Conservation (phyloP, 2,329 filamentous ascomycete genomes). For the Exophiala calicioides region DNA sequence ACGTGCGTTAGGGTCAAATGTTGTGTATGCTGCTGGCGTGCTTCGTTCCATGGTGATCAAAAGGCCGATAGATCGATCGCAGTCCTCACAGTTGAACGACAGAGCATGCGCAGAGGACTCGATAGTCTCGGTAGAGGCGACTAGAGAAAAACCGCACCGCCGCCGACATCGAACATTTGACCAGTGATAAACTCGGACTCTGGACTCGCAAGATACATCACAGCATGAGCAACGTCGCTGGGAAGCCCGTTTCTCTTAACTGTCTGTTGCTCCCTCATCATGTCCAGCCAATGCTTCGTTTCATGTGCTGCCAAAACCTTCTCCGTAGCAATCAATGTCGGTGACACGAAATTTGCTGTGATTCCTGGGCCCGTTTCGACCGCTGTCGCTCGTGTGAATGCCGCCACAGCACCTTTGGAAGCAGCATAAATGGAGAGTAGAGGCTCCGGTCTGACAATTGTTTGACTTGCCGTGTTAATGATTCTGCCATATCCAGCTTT, state of each 20-base stretch:
- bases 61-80: too few species aligned
- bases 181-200: slow-evolving; percentile 9
- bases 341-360: slow-evolving; percentile 7
- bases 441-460: slow-evolving; percentile 1
- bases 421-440: slow-evolving; percentile 3
- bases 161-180: slow-evolving; percentile 8
- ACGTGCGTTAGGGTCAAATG: too few species aligned
- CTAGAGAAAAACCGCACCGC: slow-evolving; percentile 2
- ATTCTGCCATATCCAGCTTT: slow-evolving; percentile 5
- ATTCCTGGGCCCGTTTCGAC: slow-evolving; percentile 8
- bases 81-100: too few species aligned
- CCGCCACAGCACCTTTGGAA: slow-evolving; percentile 6
- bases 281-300: neutral
- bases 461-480: slow-evolving; percentile 5
- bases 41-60: too few species aligned
- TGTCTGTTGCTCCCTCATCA: neutral
- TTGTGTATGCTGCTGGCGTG: too few species aligned
- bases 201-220: slow-evolving; percentile 6
- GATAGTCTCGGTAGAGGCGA: too few species aligned
- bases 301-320: neutral
- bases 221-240: slow-evolving; percentile 2
- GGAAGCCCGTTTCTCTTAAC: slow-evolving; percentile 5
- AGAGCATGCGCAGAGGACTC: too few species aligned
- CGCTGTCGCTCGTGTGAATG: slow-evolving; percentile 6
- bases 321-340: slow-evolving; percentile 1